Conservation (phyloP, 768 basidiomycete species). For the Tephrocybe sp. region DNA sequence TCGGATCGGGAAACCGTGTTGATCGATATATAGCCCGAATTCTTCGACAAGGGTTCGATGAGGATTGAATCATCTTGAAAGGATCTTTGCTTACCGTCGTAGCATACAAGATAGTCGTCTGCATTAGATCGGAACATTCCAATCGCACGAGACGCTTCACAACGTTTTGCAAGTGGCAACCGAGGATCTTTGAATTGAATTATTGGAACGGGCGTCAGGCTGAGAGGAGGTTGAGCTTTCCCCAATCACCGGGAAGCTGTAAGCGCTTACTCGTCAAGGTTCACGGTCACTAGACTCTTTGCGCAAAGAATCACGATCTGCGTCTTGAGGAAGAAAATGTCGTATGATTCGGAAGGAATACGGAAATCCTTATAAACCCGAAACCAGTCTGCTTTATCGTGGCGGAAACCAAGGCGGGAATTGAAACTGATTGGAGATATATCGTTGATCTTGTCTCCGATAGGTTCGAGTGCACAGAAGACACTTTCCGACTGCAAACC, state of each 20-base stretch:
- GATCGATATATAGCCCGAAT: conserved; percentile 91
- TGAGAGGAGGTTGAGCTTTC: not conserved
- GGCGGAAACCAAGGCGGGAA: conserved; percentile 72
- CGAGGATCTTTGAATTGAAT: conserved; percentile 64
- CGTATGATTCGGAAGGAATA: conserved; percentile 84
- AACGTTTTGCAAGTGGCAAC: conserved; percentile 74
- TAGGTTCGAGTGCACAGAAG: conserved; percentile 93
- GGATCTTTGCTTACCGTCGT: conserved; percentile 68
- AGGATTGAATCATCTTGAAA: not conserved
- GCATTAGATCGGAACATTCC: conserved; percentile 92
- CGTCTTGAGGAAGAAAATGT: conserved; percentile 87
- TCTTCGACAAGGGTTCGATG: conserved; percentile 41
- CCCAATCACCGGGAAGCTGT: not conserved
- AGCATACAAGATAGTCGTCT: conserved; percentile 90
- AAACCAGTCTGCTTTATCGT: conserved; percentile 92
- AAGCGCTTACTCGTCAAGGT: conserved; percentile 76
- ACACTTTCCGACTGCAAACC: conserved; percentile 68
- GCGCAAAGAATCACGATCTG: conserved; percentile 89
- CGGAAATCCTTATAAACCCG: conserved; percentile 90
- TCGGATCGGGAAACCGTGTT: conserved; percentile 79
- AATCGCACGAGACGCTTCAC: conserved; percentile 80
- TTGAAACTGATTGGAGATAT: conserved; percentile 61
- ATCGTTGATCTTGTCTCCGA: conserved; percentile 82
- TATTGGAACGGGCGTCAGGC: conserved; percentile 62
- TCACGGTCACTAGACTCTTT: conserved; percentile 96